A percentile compares a stretch with the other conserved stretches of the same genome.
Evolutionary conservation across 192 early-diverging fungal genomes (phyloP).

Genomic region (Gigaspora rosea): DNA sequence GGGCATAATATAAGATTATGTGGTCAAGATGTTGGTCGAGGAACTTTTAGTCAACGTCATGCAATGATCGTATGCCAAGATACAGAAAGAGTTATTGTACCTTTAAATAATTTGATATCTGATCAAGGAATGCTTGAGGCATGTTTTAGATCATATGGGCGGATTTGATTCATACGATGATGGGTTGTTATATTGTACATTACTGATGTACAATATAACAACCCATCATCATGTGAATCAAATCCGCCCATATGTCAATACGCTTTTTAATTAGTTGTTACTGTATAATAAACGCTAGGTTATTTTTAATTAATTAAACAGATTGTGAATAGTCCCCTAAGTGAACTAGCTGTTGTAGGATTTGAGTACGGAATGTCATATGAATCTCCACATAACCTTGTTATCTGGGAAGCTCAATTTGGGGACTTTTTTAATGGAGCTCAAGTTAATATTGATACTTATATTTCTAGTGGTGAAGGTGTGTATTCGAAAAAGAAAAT

Average conservation of each 20-base stretch:
- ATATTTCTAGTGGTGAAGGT: conserved; percentile 79
- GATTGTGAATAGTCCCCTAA: conserved; percentile 90
- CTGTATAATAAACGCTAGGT: not conserved
- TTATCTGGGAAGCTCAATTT: conserved; percentile 98
- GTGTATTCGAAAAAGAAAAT: not conserved
- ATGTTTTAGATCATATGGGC: not conserved
- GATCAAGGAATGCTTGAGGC: conserved; percentile 47
- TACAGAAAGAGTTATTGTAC: conserved; percentile 82
- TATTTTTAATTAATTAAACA: conserved; percentile 46
- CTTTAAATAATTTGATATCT: conserved; percentile 69
- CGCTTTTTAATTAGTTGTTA: not conserved
- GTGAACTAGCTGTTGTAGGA: conserved; percentile 93
- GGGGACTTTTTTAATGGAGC: conserved; percentile 98
- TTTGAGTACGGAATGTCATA: conserved; percentile 95
- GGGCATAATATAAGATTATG: conserved; percentile 90
- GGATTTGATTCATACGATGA: too few relatives aligned
- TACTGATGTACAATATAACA: too few relatives aligned
- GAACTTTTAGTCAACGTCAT: conserved; percentile 96
- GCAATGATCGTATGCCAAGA: conserved; percentile 95
- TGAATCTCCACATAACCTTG: conserved; percentile 83
- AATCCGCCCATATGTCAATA: too few relatives aligned
- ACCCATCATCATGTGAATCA: too few relatives aligned
- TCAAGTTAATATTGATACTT: conserved; percentile 95
- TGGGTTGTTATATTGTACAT: too few relatives aligned
- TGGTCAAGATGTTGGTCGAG: conserved; percentile 97